phyloP scores from a whole-genome alignment of 768 basidiomycete genomes.

The Trametes villosa region DNA sequence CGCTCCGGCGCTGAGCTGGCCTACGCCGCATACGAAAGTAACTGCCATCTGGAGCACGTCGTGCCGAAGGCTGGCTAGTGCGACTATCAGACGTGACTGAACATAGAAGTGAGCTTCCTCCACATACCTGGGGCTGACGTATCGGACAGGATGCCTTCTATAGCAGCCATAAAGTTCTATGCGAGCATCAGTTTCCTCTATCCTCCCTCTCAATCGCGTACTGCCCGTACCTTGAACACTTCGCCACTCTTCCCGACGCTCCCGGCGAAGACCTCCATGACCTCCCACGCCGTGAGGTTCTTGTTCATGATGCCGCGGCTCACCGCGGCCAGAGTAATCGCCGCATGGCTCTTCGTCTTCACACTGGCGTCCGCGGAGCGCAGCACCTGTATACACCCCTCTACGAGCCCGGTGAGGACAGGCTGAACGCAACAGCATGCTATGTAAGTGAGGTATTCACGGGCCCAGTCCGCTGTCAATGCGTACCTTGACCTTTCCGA shows the following conservation, averaged over 20 bases:
- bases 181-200: background rate
- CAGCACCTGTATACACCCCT: conserved; percentile 47
- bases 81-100: background rate
- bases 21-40: conserved; percentile 60
- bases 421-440: conserved; percentile 46
- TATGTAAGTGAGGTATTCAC: conserved; percentile 15
- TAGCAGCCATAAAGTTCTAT: conserved; percentile 54
- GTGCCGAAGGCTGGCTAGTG: conserved; percentile 52
- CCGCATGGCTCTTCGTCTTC: conserved; percentile 46
- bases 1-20: conserved; percentile 70
- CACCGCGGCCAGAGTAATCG: conserved; percentile 55
- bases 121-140: conserved; percentile 48
- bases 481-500: conserved; percentile 55
- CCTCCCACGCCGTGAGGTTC: conserved; percentile 68
- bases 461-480: too few species aligned
- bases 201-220: background rate
- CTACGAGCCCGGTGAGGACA: conserved; percentile 51
- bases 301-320: conserved; percentile 56
- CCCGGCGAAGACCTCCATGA: conserved; percentile 71
- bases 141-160: conserved; percentile 53
- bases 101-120: background rate
- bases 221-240: conserved; percentile 54
- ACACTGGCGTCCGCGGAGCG: conserved; percentile 40
- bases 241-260: conserved; percentile 60
- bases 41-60: conserved; percentile 60